Percentiles rank a stretch among this genome's conserved stretches.
These are phyloP conservation scores for Acer yangbiense DNA, from an alignment of 345 rosid species.

Conservation along the genomic window DNA sequence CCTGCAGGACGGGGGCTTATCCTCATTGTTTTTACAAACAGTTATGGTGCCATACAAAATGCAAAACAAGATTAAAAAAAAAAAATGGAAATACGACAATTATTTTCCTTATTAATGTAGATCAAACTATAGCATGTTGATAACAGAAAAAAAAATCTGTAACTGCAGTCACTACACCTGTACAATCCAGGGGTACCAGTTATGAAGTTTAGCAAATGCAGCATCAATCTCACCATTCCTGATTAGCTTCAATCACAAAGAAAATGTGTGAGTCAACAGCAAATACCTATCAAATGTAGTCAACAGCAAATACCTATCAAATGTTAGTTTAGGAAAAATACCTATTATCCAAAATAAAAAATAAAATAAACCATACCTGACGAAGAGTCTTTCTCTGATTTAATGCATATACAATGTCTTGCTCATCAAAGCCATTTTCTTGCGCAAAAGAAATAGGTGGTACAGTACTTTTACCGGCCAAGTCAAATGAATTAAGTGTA, in stretches of 20 bases:
- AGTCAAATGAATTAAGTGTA: constrained; percentile 83
- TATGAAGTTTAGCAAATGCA: constrained; percentile 61
- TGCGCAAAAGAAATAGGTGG: constrained; percentile 67
- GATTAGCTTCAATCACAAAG: constrained; percentile 58
- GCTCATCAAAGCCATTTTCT: constrained; percentile 67
- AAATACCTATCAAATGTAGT: not conserved
- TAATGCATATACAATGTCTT: constrained; percentile 67
- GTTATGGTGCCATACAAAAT: not conserved
- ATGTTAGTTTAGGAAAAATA: not conserved
- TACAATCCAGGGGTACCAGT: constrained; percentile 82
- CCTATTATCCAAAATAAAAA: not conserved
- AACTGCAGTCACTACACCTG: constrained; percentile 50
- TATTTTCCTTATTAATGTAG: constrained; percentile 5
- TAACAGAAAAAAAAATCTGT: constrained; percentile 2
- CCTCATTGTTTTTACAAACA: not conserved
- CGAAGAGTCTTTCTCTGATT: constrained; percentile 71
- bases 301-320: constrained; percentile 7
- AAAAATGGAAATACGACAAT: not conserved
- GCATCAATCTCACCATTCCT: constrained; percentile 81
- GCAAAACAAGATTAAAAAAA: not conserved
- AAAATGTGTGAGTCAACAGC: constrained; percentile 26
- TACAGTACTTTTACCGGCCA: constrained; percentile 67
- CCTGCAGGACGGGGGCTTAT: too few species aligned
- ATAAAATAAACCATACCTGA: constrained; percentile 55
- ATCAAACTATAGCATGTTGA: constrained; percentile 6